Evolutionary conservation across 208 protist genomes (phyloP), one percentile per base, ranked within the genome.

Genomic region (Crithidia bombi): DNA sequence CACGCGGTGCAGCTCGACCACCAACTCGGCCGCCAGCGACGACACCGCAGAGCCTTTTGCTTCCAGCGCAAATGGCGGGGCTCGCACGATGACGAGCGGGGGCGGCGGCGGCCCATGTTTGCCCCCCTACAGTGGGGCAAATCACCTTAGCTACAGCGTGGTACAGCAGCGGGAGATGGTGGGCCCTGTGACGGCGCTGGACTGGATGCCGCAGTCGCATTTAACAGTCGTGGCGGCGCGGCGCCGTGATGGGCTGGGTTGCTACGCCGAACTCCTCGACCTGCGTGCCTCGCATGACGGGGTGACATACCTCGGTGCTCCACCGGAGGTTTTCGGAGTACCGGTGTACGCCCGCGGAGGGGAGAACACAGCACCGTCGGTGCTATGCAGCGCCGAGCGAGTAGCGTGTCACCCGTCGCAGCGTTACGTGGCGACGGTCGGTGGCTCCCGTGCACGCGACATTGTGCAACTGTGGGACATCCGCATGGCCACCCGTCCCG

Each of bases 381-480:
- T 75, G 21, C 70, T 79, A 12, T 93, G 88, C 70, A 85, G 69
- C 62, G 88, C 82, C 0, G 85, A 93, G 54, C 25, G 73, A 36
- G 54, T 93, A n/a, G 79, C 85, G n/a, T 91, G 88, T 56, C 78
- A 89, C 63, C 74, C 77, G 0, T 79, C 83, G 25, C 73, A 82
- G 67, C 71, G 46, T 33, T 91, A 87, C 57, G 81, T 93, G 30
- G 88, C 88, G 17, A 79, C 77, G 19, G 82, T 73, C 17, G 88
- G 83, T 17, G 78, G 66, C 33, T 52, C 81, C 0, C 41, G 54
- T 19, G 49, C 62, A 28, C 54, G 62, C 7, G 88, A 88, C 58
- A 71, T 93, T 9, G 74, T 90, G 65, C 88, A 93, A 77, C 77
- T 93, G 21, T 93, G 88, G 88, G 88, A 93, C 62, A 46, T 93